Base-by-base conservation (phyloP, 169 alveolate genomes). In the Cryptosporidium baileyi region DNA sequence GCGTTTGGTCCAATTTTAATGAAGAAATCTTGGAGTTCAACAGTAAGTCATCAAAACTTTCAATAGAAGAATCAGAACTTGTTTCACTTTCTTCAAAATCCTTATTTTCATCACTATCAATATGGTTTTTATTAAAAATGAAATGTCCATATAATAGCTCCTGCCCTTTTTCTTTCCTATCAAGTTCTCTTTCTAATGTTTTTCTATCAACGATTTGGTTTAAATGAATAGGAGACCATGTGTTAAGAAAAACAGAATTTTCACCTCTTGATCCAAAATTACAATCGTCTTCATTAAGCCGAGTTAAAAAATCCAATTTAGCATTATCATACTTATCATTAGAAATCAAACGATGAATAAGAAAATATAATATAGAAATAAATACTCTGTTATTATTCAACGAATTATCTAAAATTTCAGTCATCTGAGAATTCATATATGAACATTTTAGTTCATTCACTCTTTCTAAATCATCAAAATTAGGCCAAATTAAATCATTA, bases 201-300 rank as follows among this genome's bases (percentile, higher is more conserved):
- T 80, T 82, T 28, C 91, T 61, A 51, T 91, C 94, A 36, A 79
- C 43, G 9, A 93, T 89, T 61, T 93, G 94, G 43, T 91, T 81
- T 49, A 93, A 89, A 61, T 89, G 74, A 17, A 91, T 62, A 40
- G 96, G 96, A 34, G 88, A 89, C 94, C 95, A 93, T 2, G 91
- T 90, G 24, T 88, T 60, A 62, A 93, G 62, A 49, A 93, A 93
- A 26, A 74, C n/a, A 89, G 80, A 30, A 67, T 90, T 61, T 90
- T 94, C 82, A n/a, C n/a, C n/a, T n/a, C n/a, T n/a, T n/a, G n/a
- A n/a, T n/a, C n/a, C n/a, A n/a, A n/a, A n/a, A n/a, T n/a, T n/a
- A n/a, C n/a, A n/a, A n/a, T n/a, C n/a, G 1, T 60, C 82, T 61
- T 88, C 63, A 80, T 89, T 59, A 49, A 19, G 60, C 47, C 67